Conservation (phyloP, 1,139 yeast genomes). For the Yamadazyma mexicana region DNA sequence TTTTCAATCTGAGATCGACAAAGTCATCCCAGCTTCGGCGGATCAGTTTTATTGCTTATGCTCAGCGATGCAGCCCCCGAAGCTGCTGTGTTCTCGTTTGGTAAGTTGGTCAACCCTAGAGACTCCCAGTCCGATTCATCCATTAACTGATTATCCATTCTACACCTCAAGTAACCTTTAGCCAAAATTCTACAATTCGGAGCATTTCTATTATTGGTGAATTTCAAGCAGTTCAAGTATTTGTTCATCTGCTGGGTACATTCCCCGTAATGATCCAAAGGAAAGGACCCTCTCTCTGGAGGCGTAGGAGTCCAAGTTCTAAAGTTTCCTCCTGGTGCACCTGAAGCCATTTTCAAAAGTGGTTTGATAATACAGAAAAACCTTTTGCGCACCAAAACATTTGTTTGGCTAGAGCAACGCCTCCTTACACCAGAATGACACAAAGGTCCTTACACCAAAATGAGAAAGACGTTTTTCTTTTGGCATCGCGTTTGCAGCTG, state of each 20-base stretch:
- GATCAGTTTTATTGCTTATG: too few relatives aligned
- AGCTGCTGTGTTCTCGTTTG: constrained; percentile 24
- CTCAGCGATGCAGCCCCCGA: not conserved
- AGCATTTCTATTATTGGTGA: constrained; percentile 80
- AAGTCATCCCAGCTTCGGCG: not conserved
- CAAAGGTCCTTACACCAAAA: not conserved
- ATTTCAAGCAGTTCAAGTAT: constrained; percentile 76
- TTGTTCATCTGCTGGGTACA: constrained; percentile 74
- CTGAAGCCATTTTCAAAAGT: constrained; percentile 23
- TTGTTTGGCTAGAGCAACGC: not conserved
- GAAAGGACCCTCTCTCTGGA: constrained; percentile 95
- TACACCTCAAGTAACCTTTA: constrained; percentile 74
- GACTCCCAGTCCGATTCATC: constrained; percentile 79
- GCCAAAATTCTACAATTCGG: constrained; percentile 87
- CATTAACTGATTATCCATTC: constrained; percentile 92
- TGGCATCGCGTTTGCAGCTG: not conserved
- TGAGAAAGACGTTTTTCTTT: too few relatives aligned
- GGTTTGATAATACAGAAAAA: not conserved
- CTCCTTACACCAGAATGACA: not conserved
- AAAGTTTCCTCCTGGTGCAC: constrained; percentile 38
- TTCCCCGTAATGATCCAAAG: constrained; percentile 88
- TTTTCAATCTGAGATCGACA: too few relatives aligned
- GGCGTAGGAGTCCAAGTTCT: constrained; percentile 80
- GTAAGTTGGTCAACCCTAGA: constrained; percentile 64
- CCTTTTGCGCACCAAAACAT: not conserved